Percentiles rank a stretch among this genome's conserved stretches.
These are phyloP conservation scores for Scheffersomyces ergatensis DNA, from an alignment of 805 yeast species.

Conservation along the genomic window DNA sequence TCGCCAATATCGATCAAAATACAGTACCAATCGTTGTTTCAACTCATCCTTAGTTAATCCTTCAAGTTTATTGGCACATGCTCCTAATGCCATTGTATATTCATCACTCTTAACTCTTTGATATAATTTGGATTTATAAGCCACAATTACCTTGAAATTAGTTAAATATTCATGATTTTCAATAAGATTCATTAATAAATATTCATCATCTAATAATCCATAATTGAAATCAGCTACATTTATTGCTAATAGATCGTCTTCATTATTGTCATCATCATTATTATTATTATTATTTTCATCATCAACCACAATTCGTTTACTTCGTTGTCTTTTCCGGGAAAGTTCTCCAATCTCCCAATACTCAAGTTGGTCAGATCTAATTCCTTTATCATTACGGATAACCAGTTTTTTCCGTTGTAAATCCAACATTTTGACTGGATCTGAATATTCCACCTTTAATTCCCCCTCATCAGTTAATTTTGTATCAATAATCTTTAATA, in stretches of 20 bases:
- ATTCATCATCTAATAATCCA: background rate
- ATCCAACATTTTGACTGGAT: background rate
- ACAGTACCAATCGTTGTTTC: background rate
- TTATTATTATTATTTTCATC: background rate
- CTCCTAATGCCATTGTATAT: background rate
- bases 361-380: background rate
- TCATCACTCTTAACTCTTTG: background rate
- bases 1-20: background rate
- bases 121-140: conserved; percentile 1
- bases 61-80: background rate
- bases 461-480: conserved; percentile 1
- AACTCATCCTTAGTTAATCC: background rate
- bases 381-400: background rate
- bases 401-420: background rate
- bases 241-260: too few species aligned
- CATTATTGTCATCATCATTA: background rate
- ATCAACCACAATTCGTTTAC: background rate
- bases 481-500: conserved; percentile 1
- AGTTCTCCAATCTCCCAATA: background rate
- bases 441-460: background rate
- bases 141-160: background rate
- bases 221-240: background rate
- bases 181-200: background rate
- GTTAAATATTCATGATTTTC: background rate
- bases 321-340: background rate